Conservation (phyloP, 495 filamentous ascomycete genomes). For the Neurospora sublineolata region DNA sequence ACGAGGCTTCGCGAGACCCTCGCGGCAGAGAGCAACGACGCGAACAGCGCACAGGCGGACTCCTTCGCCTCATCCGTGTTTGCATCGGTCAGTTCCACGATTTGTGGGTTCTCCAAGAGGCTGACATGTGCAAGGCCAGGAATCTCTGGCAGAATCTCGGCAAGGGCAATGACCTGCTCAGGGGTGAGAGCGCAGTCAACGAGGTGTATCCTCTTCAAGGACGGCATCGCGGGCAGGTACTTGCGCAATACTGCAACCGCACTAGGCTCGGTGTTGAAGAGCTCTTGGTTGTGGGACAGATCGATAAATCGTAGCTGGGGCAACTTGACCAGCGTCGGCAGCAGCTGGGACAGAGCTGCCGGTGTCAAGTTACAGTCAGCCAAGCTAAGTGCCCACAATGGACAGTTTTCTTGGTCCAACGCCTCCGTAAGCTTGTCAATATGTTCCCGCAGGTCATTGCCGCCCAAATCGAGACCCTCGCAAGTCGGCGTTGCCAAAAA, state of each 20-base stretch:
- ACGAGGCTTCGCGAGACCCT: slow-evolving; percentile 75
- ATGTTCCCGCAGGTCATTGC: slow-evolving; percentile 64
- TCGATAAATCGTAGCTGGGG: slow-evolving; percentile 80
- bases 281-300: slow-evolving; percentile 72
- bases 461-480: slow-evolving; percentile 85
- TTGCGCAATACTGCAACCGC: slow-evolving; percentile 66
- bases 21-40: slow-evolving; percentile 80
- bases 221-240: slow-evolving; percentile 72
- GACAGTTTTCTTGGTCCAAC: slow-evolving; percentile 44
- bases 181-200: slow-evolving; percentile 75
- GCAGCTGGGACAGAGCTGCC: slow-evolving; percentile 56
- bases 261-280: slow-evolving; percentile 66
- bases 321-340: slow-evolving; percentile 62
- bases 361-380: slow-evolving; percentile 77
- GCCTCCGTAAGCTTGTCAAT: slow-evolving; percentile 55
- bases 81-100: slow-evolving; percentile 54
- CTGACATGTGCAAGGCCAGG: slow-evolving; percentile 76
- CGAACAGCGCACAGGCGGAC: slow-evolving; percentile 88
- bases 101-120: slow-evolving; percentile 68
- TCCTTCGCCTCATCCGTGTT: slow-evolving; percentile 67
- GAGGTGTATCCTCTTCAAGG: slow-evolving; percentile 76
- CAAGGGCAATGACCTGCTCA: slow-evolving; percentile 78
- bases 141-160: slow-evolving; percentile 80
- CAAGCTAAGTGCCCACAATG: slow-evolving; percentile 72
- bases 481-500: slow-evolving; percentile 66